Evolutionary conservation across 2,329 filamentous ascomycete species (phyloP).

Genomic region (Penicillium hordei): DNA sequence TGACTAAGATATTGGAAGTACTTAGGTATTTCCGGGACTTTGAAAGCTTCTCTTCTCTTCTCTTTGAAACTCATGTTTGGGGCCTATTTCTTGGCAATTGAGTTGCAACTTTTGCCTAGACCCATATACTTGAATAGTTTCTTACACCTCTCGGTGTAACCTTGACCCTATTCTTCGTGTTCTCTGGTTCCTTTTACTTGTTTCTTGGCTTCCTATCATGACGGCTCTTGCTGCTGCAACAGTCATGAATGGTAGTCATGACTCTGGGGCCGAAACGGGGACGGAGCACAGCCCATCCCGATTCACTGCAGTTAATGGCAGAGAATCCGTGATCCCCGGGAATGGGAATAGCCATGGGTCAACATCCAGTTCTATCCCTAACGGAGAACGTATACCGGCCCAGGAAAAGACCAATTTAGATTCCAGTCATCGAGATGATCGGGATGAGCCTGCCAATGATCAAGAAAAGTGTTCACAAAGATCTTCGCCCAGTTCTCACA

Average conservation of each 20-base stretch:
- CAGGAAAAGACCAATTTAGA: conserved; percentile 11
- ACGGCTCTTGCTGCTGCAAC: conserved; percentile 38
- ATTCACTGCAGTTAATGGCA: conserved; percentile 50
- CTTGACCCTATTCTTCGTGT: background rate
- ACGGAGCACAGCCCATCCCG: conserved; percentile 45
- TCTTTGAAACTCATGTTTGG: background rate
- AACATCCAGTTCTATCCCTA: background rate
- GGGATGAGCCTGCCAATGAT: conserved; percentile 11
- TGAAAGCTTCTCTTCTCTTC: background rate
- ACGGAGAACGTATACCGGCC: background rate
- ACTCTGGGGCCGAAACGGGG: conserved; percentile 37
- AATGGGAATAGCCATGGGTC: background rate
- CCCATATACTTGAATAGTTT: background rate
- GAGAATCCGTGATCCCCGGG: conserved; percentile 27
- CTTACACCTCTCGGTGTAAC: background rate
- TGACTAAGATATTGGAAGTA: background rate
- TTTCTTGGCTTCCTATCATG: conserved; percentile 27
- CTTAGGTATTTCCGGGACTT: background rate
- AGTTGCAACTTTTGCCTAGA: background rate
- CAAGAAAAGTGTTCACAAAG: conserved; percentile 28
- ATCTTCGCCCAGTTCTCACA: conserved; percentile 28
- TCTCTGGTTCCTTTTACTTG: conserved; percentile 5
- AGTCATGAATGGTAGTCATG: conserved; percentile 32
- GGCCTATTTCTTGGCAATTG: background rate
- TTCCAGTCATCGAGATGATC: conserved; percentile 3